A percentile compares a stretch with the other conserved stretches of the same genome.
These are phyloP conservation scores for Chalciporus sphaerocephalus DNA, from an alignment of 768 basidiomycete genomes.

Conservation along the genomic window DNA sequence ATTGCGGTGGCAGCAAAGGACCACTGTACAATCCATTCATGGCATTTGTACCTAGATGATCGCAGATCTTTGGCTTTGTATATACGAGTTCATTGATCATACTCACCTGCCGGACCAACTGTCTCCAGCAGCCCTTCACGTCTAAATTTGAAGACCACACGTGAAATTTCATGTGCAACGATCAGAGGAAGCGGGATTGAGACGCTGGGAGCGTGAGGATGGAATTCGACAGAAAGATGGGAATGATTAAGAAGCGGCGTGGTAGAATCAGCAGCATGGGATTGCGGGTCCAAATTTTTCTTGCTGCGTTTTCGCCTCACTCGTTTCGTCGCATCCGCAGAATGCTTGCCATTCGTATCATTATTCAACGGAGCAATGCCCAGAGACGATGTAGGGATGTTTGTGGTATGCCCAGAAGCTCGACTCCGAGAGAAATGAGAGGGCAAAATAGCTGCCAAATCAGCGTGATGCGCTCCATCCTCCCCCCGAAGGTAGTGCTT, in stretches of 20 bases:
- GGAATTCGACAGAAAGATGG: conserved; percentile 57
- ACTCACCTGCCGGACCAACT: conserved; percentile 80
- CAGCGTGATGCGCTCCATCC: conserved; percentile 66
- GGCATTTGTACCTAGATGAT: conserved; percentile 62
- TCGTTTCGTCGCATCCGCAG: conserved; percentile 58
- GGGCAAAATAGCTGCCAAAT: conserved; percentile 66
- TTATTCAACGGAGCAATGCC: conserved; percentile 29
- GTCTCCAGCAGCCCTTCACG: conserved; percentile 81
- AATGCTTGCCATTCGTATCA: conserved; percentile 17
- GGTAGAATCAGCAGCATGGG: conserved; percentile 30
- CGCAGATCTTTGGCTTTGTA: conserved; percentile 1
- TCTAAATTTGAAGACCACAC: conserved; percentile 67
- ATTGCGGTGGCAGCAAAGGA: neutral
- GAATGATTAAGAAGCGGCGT: conserved; percentile 62
- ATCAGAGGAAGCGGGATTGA: conserved; percentile 80
- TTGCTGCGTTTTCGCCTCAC: conserved; percentile 71
- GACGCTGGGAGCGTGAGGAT: conserved; percentile 50
- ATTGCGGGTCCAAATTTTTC: conserved; percentile 33
- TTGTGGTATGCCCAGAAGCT: conserved; percentile 39
- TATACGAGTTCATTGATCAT: neutral
- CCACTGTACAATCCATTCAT: conserved; percentile 59
- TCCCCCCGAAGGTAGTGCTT: conserved; percentile 84
- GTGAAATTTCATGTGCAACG: conserved; percentile 76
- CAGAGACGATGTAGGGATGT: conserved; percentile 11
- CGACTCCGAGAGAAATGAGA: conserved; percentile 49